Evolutionary conservation across 345 rosid genomes (phyloP).

Genomic region (Stellera chamaejasme): DNA sequence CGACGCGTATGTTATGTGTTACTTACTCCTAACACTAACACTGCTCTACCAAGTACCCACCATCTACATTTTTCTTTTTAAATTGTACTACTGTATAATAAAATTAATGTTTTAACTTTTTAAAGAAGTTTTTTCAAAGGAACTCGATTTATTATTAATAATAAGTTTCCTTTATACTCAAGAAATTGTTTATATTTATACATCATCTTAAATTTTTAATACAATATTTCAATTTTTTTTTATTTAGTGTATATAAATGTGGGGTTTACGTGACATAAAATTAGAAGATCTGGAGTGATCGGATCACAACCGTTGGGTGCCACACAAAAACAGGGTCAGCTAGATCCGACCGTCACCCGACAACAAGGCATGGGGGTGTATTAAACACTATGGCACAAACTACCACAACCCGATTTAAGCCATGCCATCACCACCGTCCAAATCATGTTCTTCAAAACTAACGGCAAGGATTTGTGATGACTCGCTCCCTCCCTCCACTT

Average conservation of each 20-base stretch:
- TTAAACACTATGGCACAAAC: slow-evolving; percentile 30
- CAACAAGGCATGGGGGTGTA: slow-evolving; percentile 31
- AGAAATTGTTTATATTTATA: slow-evolving; percentile 11
- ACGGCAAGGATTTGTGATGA: slow-evolving; percentile 31
- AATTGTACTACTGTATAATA: too few species aligned
- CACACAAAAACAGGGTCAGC: background rate
- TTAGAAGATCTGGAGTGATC: too few species aligned
- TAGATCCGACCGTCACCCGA: slow-evolving; percentile 55
- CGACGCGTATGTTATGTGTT: too few species aligned
- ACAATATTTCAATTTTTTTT: background rate
- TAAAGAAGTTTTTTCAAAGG: background rate
- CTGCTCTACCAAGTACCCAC: too few species aligned
- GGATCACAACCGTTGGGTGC: slow-evolving; percentile 17
- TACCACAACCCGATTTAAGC: slow-evolving; percentile 6
- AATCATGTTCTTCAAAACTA: slow-evolving; percentile 18
- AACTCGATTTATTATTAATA: background rate
- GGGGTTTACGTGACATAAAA: background rate
- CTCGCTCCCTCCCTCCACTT: slow-evolving; percentile 14
- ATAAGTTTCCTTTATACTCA: background rate
- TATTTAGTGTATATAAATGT: background rate
- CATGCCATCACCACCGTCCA: slow-evolving; percentile 1
- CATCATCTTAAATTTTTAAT: background rate
- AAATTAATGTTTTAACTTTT: too few species aligned
- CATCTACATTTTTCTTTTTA: too few species aligned
- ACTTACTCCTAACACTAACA: too few species aligned